Base-by-base conservation (phyloP, 495 filamentous ascomycete species). In the Xylaria flabelliformis region DNA sequence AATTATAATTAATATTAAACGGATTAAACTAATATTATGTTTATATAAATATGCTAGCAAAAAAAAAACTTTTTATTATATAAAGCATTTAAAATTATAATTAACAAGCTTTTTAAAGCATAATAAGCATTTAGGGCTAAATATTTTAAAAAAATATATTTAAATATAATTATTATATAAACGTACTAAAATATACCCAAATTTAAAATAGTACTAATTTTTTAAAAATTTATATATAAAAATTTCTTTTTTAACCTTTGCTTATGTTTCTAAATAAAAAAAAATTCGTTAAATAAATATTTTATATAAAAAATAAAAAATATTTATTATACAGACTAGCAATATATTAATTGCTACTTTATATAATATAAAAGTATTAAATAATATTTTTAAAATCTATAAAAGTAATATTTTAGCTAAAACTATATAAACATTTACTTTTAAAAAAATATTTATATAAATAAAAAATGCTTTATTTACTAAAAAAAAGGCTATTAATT, bases 1-100 rank as follows among this genome's bases (percentile, higher is more conserved):
- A 55, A 55, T 4, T 55, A 55, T 55, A 55, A 55, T 10, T 55
- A 55, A 24, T 55, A 55, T 55, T 55, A 26, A 26, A 55, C 15
- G 0, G 10, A 55, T 29, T 55, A 12, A 29, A 55, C 7, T 55
- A 55, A 24, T 24, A 55, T 55, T 55, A 55, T 4, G 26, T 55
- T 55, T 10, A 10, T 44, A 44, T 36, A 36, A 36, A 8, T 36
- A 36, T 36, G 3, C 3, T 3, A 36, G 7, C 34, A 36, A 36
- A 8, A 36, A 3, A 9, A 53, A 24, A 24, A 53, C 1, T 3
- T 53, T 21, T 21, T 53, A 0, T 53, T 24, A 24, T 53, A 53
- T 24, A 24, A 53, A 53, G n/a, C n/a, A 6, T 53, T 53, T 12
- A 53, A 29, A 29, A 29, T 1, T 2, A 29, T 29, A 29, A 29